These are phyloP conservation scores for Raphanus hybrid DNA, from an alignment of 441 rosid species.

Conservation along the genomic window DNA sequence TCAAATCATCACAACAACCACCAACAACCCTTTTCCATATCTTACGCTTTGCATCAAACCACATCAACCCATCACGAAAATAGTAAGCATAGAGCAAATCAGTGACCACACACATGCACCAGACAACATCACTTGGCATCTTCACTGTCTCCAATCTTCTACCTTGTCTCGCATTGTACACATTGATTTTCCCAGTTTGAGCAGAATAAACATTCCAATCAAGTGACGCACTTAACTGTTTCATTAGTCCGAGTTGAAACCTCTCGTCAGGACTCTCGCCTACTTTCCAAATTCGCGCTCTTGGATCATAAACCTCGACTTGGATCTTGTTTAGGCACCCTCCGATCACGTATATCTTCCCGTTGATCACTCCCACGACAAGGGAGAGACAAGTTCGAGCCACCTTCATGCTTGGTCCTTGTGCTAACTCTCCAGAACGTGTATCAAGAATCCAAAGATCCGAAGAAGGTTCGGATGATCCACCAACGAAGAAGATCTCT, in stretches of 20 bases:
- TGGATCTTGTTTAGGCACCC: background rate
- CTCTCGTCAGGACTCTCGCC: background rate
- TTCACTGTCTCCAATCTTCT: background rate
- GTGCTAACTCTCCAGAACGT: background rate
- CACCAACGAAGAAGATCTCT: background rate
- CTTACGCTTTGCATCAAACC: background rate
- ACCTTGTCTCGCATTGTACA: background rate
- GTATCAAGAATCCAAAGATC: background rate
- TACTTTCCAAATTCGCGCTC: background rate
- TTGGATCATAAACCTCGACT: conserved; percentile 5
- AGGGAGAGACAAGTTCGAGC: background rate
- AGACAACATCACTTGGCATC: background rate
- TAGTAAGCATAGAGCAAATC: background rate
- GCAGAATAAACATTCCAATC: background rate
- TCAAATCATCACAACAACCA: background rate
- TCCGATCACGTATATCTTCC: background rate
- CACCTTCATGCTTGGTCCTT: conserved; percentile 4
- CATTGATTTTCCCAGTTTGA: background rate
- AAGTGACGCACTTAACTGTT: background rate
- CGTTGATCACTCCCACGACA: background rate
- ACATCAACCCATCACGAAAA: conserved; percentile 1
- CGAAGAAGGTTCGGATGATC: background rate
- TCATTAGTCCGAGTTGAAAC: background rate
- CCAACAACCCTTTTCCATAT: background rate
- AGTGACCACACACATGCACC: background rate